Conservation (phyloP, 106 monocot species). For the Allium cepa region DNA sequence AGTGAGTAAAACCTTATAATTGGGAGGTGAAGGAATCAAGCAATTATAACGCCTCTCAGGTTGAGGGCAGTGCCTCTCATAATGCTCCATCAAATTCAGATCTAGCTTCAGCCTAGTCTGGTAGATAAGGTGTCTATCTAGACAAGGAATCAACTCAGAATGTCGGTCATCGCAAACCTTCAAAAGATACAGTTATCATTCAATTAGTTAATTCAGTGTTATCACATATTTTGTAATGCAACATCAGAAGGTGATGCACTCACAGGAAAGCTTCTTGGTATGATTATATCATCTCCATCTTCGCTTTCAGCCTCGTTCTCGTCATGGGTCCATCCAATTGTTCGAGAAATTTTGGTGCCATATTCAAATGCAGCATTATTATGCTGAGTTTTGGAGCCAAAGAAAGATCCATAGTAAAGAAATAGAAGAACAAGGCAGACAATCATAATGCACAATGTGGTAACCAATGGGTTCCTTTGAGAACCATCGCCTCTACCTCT, state of each 20-base stretch:
- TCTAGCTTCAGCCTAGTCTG: conserved; percentile 58
- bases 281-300: conserved; percentile 27
- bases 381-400: conserved; percentile 15
- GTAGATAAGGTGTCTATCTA: conserved; percentile 66
- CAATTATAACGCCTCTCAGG: conserved; percentile 64
- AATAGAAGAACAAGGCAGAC: conserved; percentile 30
- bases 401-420: conserved; percentile 31
- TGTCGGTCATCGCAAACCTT: conserved; percentile 64
- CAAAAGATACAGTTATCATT: not conserved
- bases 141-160: conserved; percentile 72
- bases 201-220: not conserved
- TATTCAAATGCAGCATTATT: conserved; percentile 31
- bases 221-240: not conserved
- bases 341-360: conserved; percentile 37
- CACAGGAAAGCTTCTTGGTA: conserved; percentile 54
- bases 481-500: conserved; percentile 51
- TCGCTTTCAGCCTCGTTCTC: conserved; percentile 29
- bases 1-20: conserved; percentile 33
- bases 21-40: conserved; percentile 57
- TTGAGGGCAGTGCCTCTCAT: conserved; percentile 70
- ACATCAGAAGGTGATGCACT: conserved; percentile 13
- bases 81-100: conserved; percentile 65
- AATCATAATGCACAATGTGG: conserved; percentile 28
- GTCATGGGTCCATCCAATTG: conserved; percentile 42
- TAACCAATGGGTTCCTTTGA: conserved; percentile 44